Base-by-base conservation (phyloP, 441 rosid genomes). In the Raphanus hybrid region DNA sequence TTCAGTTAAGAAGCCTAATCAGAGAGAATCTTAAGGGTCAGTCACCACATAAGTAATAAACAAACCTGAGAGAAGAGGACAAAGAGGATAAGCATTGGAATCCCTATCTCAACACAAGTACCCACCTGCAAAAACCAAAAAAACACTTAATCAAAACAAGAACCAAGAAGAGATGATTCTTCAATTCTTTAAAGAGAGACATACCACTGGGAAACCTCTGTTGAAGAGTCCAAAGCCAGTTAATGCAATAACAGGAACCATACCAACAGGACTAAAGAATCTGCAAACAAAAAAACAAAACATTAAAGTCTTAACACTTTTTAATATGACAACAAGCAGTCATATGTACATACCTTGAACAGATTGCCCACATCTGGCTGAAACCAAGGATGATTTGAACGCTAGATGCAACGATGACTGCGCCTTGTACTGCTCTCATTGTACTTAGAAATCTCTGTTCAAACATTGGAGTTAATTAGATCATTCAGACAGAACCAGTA, bases 401-500 rank as follows among this genome's bases (percentile, higher is more conserved):
- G 79, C 98, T 93, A 64, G 99, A 96, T 82, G 98, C 92, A 61
- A 96, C 98, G 20, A 96, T 96, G 26, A 96, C 72, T 57, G 99
- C 99, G 59, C 98, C 99, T 90, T 96, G 99, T 67, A 96, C 97
- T 1, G 99, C 99, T 84, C 96, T 91, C 98, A 94, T 96, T 66
- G 99, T 96, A 75, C 83, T 88, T 35, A 89, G 84, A 82, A 96
- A 96, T 78, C 97, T 92, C 99, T 96, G 32, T 45, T 66, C 77
- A 35, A 73, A 20, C 7, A 69, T 32, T 18, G 6, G 10, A 20
- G 7, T 69, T 23, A n/a, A n/a, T 23, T 54, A 8, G 27, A 70
- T 45, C 63, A 39, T 50, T 62, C 35, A 70, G n/a, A 15, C 12
- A 64, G 2, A 64, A 64, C 8, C 50, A 16, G 9, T 0, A 57